Base-by-base conservation (phyloP, 2,329 filamentous ascomycete genomes). In the Colletotrichum melonis region DNA sequence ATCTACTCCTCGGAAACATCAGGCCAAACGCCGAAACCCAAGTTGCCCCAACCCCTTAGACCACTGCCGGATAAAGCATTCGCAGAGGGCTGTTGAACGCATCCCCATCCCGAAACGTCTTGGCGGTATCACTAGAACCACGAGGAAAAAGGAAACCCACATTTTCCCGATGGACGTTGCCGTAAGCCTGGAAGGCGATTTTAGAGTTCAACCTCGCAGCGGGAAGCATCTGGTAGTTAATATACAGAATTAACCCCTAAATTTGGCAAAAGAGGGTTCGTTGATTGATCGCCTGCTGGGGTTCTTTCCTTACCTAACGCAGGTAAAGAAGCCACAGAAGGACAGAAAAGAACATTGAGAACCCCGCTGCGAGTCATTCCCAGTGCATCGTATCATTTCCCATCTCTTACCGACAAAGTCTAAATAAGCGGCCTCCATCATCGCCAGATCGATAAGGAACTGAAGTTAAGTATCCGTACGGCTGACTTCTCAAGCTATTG, bases 241-340 rank as follows among this genome's bases (percentile, higher is more conserved):
- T 19, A n/a, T 49, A 26, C 14, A 12, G 26, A 11, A n/a, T 22
- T 22, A 6, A 12, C 38, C 38, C 16, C 24, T 12, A 30, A n/a
- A 30, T 30, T 35, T 26, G 60, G 19, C 28, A 16, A 14, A 5
- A n/a, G 42, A 49, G 42, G 42, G 16, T 49, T 49, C 26, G 6
- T 16, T 35, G 62, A 54, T 38, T 54, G 62, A 63, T 63, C 62
- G 14, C 12, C 62, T 46, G 30, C 46, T 46, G n/a, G 62, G 60
- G 16, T 46, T 16, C 1, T n/a, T 46, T n/a, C 19, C 8, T n/a
- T n/a, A 49, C 42, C 7, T 42, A 42, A 42, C 14, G 38, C 38
- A 49, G 42, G 42, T 6, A n/a, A 7, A 49, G 8, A 49, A n/a
- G 3, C 19, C 3, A n/a, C 8, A 8, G 19, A 9, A n/a, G 19